These are phyloP conservation scores for Skeletonema potamos DNA, from an alignment of 108 stramenopile species.

Conservation along the genomic window DNA sequence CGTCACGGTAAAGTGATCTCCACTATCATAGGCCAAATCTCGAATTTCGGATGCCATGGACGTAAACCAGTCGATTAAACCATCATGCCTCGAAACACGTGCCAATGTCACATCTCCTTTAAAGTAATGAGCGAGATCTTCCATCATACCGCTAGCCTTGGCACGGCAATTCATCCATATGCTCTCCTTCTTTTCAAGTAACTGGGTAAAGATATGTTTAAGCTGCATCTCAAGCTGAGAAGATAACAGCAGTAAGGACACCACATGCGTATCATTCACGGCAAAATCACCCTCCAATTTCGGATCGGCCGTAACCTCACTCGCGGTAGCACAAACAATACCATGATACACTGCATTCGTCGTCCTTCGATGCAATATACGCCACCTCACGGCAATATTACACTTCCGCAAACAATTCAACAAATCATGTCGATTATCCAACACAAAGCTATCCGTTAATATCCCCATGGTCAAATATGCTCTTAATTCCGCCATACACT, in stretches of 20 bases:
- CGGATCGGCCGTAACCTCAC: conserved; percentile 27
- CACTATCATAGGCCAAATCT: conserved; percentile 34
- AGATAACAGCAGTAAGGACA: conserved; percentile 54
- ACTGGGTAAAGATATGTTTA: conserved; percentile 40
- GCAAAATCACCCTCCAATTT: conserved; percentile 31
- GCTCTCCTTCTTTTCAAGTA: conserved; percentile 48
- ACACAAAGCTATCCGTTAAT: conserved; percentile 52
- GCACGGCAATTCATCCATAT: conserved; percentile 48
- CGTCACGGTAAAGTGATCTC: conserved; percentile 55
- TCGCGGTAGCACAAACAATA: conserved; percentile 24
- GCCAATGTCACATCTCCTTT: conserved; percentile 53
- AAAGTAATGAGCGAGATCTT: conserved; percentile 55
- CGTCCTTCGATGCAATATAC: conserved; percentile 65
- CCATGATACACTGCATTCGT: conserved; percentile 9
- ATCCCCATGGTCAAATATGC: conserved; percentile 41
- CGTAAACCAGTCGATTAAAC: conserved; percentile 49
- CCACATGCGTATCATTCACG: conserved; percentile 39
- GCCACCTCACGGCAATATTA: conserved; percentile 66
- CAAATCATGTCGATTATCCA: conserved; percentile 49
- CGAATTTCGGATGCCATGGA: conserved; percentile 48
- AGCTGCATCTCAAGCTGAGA: conserved; percentile 63
- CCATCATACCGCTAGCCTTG: conserved; percentile 37
- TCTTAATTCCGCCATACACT: conserved; percentile 39
- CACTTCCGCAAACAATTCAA: conserved; percentile 46
- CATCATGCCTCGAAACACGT: conserved; percentile 54